These are phyloP conservation scores for Nowakowskiella sp. DNA, from an alignment of 192 early-diverging fungal species.

Conservation along the genomic window DNA sequence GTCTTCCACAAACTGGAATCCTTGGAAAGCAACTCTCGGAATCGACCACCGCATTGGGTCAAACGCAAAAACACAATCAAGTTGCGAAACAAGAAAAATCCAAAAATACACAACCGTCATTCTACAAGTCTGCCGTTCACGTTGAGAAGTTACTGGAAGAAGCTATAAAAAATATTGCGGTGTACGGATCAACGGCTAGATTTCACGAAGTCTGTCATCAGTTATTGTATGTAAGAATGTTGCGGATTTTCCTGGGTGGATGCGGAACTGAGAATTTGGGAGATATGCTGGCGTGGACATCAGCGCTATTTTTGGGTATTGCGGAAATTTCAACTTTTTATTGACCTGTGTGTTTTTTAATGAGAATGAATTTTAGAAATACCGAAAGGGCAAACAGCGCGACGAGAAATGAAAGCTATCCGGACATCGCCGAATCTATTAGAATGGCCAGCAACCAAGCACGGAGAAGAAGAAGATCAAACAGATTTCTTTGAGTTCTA, in stretches of 20 bases:
- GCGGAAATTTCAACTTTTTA: background rate
- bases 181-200: constrained; percentile 27
- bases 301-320: constrained; percentile 45
- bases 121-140: constrained; percentile 14
- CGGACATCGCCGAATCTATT: constrained; percentile 39
- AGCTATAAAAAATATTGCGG: constrained; percentile 23
- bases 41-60: too few relatives aligned
- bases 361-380: constrained; percentile 38
- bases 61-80: background rate
- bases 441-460: constrained; percentile 3
- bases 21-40: too few relatives aligned
- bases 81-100: constrained; percentile 1
- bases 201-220: constrained; percentile 27
- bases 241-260: constrained; percentile 23
- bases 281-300: constrained; percentile 16
- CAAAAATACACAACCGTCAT: background rate
- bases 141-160: constrained; percentile 24
- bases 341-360: constrained; percentile 6
- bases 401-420: constrained; percentile 57
- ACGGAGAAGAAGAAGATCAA: constrained; percentile 26
- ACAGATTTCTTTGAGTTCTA: constrained; percentile 11
- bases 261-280: constrained; percentile 9
- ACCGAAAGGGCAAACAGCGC: constrained; percentile 47
- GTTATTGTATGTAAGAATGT: constrained; percentile 21
- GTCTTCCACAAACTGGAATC: background rate